Evolutionary conservation across 192 early-diverging fungal species (phyloP), one percentile per base, ranked within the genome.

Genomic region (Entomortierella lignicola): DNA sequence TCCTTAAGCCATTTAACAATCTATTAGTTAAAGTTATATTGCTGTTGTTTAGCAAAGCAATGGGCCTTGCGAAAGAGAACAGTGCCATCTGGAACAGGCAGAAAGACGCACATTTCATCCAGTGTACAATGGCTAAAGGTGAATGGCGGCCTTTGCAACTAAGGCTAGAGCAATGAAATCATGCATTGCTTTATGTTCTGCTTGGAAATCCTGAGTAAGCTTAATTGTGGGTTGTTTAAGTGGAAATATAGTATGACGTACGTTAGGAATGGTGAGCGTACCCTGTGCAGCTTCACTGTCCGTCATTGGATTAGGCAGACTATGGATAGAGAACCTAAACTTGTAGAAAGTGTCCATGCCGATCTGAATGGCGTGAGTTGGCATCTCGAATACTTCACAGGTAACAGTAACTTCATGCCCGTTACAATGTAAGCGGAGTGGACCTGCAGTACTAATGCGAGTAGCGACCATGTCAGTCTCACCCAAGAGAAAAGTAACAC

Each of bases 31-130:
- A 68, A 52, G 1, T 59, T 68, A 1, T n/a, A 2, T 1, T 30
- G 2, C 37, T 69, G 58, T 30, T 50, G 30, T 57, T 59, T 31
- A n/a, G 67, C 67, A 26, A 60, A 69, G 10, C 29, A 31, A 17
- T 51, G 44, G 1, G 60, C 53, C 56, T 53, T 50, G 21, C 69
- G 2, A 15, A 17, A 71, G 0, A 63, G 39, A n/a, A 55, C 50
- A 1, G 39, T 51, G 7, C 52, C 52, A 30, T 71, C 23, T 15
- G 67, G 67, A n/a, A 69, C 51, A 21, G 57, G 67, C 25, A 63
- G 21, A 34, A 47, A 48, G 23, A 71, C 69, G 23, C 57, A 63
- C 60, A 63, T 71, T 60, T 71, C 60, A n/a, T 53, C 54, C 0
- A 63, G 7, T 13, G 69, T 60, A 26, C 53, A 71, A 39, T 42